Conservation (phyloP, 345 rosid genomes). For the Populus tremula region DNA sequence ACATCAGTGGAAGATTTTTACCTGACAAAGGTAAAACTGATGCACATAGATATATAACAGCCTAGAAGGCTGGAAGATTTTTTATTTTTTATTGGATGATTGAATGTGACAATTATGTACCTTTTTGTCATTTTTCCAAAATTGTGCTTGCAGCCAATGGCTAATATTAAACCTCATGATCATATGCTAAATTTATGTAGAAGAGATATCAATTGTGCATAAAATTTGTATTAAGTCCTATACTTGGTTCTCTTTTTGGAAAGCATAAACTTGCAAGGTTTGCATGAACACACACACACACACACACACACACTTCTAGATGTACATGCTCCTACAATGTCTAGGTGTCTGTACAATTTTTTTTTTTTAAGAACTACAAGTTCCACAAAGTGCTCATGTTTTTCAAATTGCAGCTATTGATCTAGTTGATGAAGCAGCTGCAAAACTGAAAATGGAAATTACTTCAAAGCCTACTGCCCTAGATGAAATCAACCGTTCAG, state of each 20-base stretch:
- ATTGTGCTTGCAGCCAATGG: neutral
- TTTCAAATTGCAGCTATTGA: slow-evolving; percentile 74
- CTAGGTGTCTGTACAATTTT: neutral
- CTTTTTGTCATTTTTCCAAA: neutral
- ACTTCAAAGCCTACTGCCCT: slow-evolving; percentile 98
- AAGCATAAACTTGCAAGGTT: neutral
- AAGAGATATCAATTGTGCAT: neutral
- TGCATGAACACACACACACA: neutral
- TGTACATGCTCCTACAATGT: neutral
- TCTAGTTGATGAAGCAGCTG: slow-evolving; percentile 98
- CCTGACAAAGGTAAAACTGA: slow-evolving; percentile 83
- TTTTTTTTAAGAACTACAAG: neutral
- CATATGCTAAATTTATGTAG: neutral
- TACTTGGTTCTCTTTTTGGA: neutral
- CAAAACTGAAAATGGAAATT: slow-evolving; percentile 97
- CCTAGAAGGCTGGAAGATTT: neutral
- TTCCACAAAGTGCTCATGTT: slow-evolving; percentile 5
- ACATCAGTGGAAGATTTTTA: slow-evolving; percentile 93
- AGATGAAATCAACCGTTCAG: slow-evolving; percentile 92
- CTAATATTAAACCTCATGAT: neutral
- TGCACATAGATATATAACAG: neutral
- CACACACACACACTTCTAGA: neutral
- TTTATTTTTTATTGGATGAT: neutral
- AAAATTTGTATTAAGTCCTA: neutral
- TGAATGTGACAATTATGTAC: neutral